Evolutionary conservation across 2,329 filamentous ascomycete species (phyloP).

Genomic region (Scedosporium minutisporum): DNA sequence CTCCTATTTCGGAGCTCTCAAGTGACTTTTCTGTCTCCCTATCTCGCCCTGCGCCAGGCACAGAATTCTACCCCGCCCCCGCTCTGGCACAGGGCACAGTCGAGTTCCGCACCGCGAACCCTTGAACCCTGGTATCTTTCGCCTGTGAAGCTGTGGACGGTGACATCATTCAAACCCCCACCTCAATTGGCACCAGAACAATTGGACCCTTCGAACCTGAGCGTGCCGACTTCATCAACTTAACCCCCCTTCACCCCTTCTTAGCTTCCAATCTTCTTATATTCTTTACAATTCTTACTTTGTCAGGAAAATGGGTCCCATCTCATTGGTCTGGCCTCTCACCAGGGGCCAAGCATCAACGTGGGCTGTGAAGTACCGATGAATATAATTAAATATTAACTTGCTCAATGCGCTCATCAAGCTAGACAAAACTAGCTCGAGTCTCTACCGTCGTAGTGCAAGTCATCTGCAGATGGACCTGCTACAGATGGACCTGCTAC

Average conservation of each 20-base stretch:
- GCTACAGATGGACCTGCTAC: no score
- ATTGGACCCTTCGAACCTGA: neutral
- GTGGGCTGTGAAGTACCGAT: neutral
- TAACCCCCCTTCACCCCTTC: no score
- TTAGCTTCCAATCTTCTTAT: no score
- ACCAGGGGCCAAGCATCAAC: neutral
- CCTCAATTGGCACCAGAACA: neutral
- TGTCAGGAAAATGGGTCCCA: neutral
- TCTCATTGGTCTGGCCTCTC: neutral
- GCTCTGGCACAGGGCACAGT: neutral
- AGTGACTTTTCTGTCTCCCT: neutral
- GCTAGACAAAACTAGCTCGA: neutral
- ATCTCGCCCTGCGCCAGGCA: neutral
- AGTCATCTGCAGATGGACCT: no score
- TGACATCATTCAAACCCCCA: neutral
- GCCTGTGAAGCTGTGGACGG: no score
- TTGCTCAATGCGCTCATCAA: neutral
- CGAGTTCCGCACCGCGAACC: neutral
- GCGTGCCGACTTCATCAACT: no score
- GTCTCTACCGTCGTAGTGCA: neutral
- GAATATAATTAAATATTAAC: neutral
- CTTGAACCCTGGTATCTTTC: no score
- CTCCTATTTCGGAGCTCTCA: neutral
- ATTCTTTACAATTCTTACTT: neutral
- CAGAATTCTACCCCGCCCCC: neutral